phyloP scores from a whole-genome alignment of 768 basidiomycete species.

The Lactarius akahatsu region DNA sequence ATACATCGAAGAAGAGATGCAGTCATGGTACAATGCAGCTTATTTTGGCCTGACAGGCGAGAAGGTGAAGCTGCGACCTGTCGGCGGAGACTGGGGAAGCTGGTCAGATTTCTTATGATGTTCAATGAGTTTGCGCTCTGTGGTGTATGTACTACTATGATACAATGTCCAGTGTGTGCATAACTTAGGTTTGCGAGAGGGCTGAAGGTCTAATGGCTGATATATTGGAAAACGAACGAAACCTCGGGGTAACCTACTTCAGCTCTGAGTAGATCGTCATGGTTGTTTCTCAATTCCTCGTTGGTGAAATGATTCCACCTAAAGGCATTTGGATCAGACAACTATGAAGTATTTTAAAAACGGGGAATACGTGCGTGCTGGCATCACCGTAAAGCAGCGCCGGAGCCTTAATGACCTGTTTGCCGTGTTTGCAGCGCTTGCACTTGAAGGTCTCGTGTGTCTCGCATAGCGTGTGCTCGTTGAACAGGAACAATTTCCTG shows the following conservation, averaged over 20 bases:
- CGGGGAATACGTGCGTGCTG: conserved; percentile 73
- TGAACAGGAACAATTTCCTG: conserved; percentile 88
- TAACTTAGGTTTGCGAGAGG: conserved; percentile 18
- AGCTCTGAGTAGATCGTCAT: conserved; percentile 91
- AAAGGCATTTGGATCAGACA: conserved; percentile 11
- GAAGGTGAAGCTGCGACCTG: conserved; percentile 68
- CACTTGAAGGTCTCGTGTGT: conserved; percentile 99
- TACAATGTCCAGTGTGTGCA: conserved; percentile 20
- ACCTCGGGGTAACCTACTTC: conserved; percentile 83
- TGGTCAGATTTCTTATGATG: conserved; percentile 57
- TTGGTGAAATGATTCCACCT: conserved; percentile 99
- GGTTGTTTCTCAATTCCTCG: conserved; percentile 80
- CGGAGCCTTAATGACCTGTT: conserved; percentile 76
- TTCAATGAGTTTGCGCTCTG: not conserved
- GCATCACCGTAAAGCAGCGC: conserved; percentile 94
- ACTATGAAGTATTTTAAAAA: not conserved
- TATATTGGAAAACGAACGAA: conserved; percentile 95
- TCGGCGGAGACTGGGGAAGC: conserved; percentile 68
- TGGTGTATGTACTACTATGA: conserved; percentile 21
- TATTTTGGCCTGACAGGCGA: conserved; percentile 81
- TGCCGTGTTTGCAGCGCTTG: conserved; percentile 84
- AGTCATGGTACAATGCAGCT: conserved; percentile 71
- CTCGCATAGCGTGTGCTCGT: conserved; percentile 81
- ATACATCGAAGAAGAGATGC: conserved; percentile 77
- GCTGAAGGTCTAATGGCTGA: conserved; percentile 62